These are phyloP conservation scores for Alternaria longipes DNA, from an alignment of 2,329 filamentous ascomycete species.

Conservation along the genomic window DNA sequence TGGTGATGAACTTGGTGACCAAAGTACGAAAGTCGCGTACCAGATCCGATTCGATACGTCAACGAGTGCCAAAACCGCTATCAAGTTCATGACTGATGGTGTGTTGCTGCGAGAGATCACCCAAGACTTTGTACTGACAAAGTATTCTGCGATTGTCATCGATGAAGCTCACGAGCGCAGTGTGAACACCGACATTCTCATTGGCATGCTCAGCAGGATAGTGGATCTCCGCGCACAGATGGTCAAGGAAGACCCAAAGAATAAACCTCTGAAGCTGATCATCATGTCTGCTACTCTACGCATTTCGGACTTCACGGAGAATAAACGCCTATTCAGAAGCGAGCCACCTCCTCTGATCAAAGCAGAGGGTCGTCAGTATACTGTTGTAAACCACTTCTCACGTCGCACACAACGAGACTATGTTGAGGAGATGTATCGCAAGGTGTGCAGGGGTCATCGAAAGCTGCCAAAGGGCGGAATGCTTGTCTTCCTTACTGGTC, in stretches of 20 bases:
- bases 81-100: constrained; percentile 99
- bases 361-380: constrained; percentile 89
- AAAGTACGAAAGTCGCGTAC: constrained; percentile 82
- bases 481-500: constrained; percentile 91
- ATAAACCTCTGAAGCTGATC: constrained; percentile 83
- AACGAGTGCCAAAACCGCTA: constrained; percentile 78
- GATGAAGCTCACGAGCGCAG: constrained; percentile 98
- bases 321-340: constrained; percentile 77
- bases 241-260: constrained; percentile 73
- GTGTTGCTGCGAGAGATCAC: constrained; percentile 90
- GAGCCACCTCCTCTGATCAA: constrained; percentile 83
- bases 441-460: constrained; percentile 85
- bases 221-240: constrained; percentile 83
- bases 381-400: constrained; percentile 89
- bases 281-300: constrained; percentile 98
- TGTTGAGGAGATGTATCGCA: constrained; percentile 86
- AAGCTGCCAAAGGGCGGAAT: constrained; percentile 92
- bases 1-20: constrained; percentile 80
- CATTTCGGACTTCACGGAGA: constrained; percentile 89
- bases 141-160: constrained; percentile 93
- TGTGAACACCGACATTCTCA: constrained; percentile 97
- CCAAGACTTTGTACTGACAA: constrained; percentile 84
- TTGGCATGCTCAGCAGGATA: constrained; percentile 94
- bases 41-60: constrained; percentile 93
- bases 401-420: constrained; percentile 86